A percentile compares a stretch with the other conserved stretches of the same genome.
phyloP scores from a whole-genome alignment of 2,329 filamentous ascomycete genomes.

The Bimuria novae-zelandiae region DNA sequence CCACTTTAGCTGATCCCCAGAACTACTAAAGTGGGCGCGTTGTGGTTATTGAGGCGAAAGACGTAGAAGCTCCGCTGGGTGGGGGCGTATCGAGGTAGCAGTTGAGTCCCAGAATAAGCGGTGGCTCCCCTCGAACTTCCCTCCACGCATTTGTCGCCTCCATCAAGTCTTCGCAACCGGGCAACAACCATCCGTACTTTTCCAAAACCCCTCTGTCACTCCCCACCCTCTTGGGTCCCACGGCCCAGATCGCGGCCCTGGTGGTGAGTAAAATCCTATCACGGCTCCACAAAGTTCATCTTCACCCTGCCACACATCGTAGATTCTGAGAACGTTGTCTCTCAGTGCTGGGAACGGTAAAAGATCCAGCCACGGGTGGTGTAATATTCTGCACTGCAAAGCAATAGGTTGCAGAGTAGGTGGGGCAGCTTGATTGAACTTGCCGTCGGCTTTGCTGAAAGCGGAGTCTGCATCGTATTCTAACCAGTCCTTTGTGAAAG shows the following conservation, averaged over 20 bases:
- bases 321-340: conserved; percentile 45
- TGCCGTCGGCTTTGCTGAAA: neutral
- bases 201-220: conserved; percentile 11
- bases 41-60: too few species aligned
- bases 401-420: conserved; percentile 53
- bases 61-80: too few species aligned
- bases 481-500: conserved; percentile 11
- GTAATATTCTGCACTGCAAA: conserved; percentile 53
- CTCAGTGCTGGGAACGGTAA: conserved; percentile 60
- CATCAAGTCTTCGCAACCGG: conserved; percentile 14
- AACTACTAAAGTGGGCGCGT: too few species aligned
- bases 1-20: too few species aligned
- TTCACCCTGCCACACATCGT: neutral
- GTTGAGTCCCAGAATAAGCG: neutral
- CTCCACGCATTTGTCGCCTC: conserved; percentile 6
- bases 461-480: neutral
- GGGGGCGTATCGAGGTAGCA: too few species aligned
- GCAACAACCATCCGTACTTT: conserved; percentile 13
- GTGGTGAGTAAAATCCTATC: conserved; percentile 1
- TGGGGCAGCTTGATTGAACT: neutral
- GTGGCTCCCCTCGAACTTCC: neutral
- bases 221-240: conserved; percentile 15
- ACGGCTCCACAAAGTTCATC: conserved; percentile 1
- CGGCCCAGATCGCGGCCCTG: too few species aligned
- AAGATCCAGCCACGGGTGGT: conserved; percentile 62